Evolutionary conservation across 768 basidiomycete species (phyloP).

Genomic region (Lactarius hengduanensis): DNA sequence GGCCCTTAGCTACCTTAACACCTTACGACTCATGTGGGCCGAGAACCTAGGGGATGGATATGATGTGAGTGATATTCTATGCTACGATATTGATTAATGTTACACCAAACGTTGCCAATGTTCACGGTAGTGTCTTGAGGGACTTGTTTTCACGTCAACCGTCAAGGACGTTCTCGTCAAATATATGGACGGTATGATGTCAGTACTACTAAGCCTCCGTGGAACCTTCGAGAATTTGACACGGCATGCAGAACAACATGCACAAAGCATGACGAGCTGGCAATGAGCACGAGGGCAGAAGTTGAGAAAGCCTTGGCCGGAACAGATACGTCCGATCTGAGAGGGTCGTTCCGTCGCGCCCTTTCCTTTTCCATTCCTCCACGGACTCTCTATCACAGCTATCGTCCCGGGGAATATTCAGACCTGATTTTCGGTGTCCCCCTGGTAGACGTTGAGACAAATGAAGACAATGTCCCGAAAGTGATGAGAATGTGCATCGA

Average conservation of each 20-base stretch:
- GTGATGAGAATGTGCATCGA: neutral
- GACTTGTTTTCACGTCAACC: neutral
- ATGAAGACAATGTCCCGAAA: neutral
- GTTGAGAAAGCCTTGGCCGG: neutral
- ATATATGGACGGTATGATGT: neutral
- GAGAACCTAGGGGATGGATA: neutral
- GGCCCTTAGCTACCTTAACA: neutral
- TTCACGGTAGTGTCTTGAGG: neutral
- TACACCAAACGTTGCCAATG: neutral
- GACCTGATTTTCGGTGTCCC: neutral
- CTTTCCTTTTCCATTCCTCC: slow-evolving; percentile 1
- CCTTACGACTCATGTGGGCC: neutral
- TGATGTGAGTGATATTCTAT: neutral
- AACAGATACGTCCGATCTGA: neutral
- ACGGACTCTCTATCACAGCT: neutral
- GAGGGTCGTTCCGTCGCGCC: neutral
- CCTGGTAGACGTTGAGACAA: neutral
- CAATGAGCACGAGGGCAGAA: neutral
- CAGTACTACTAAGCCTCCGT: neutral
- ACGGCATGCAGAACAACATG: neutral
- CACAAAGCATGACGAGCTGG: neutral
- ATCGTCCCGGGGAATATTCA: neutral
- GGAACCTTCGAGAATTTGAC: neutral
- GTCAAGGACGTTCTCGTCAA: neutral
- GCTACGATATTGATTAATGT: neutral